phyloP scores from a whole-genome alignment of 2,329 filamentous ascomycete species.

The Blastomyces gilchristii region DNA sequence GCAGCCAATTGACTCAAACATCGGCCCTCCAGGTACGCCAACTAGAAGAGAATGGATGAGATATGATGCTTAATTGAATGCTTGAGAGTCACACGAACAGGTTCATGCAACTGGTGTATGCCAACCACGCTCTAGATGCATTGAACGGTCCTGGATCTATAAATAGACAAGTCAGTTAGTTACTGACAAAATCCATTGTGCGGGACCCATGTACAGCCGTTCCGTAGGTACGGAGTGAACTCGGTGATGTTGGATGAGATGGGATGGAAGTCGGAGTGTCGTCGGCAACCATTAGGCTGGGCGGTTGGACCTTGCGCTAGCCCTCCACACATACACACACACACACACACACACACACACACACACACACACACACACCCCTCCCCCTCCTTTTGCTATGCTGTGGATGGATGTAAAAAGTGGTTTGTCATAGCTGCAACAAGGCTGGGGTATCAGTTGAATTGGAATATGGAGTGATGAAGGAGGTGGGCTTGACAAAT shows the following conservation, averaged over 20 bases:
- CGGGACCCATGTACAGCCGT: not conserved
- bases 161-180: not conserved
- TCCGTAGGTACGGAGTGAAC: not conserved
- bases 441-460: no score
- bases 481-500: not conserved
- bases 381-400: no score
- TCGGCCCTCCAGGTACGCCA: not conserved
- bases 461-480: not conserved
- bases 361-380: no score
- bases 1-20: not conserved
- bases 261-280: not conserved
- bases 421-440: no score
- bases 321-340: not conserved
- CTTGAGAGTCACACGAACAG: not conserved
- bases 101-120: not conserved
- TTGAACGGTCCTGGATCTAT: not conserved
- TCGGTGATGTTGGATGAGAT: no score
- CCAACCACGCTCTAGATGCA: not conserved
- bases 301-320: not conserved
- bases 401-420: not conserved
- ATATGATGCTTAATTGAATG: not conserved
- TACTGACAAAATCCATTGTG: not conserved
- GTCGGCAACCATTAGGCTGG: not conserved
- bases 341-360: no score
- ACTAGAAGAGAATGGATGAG: not conserved